phyloP scores from a whole-genome alignment of 208 protist species.

The Trypanosoma vivax region DNA sequence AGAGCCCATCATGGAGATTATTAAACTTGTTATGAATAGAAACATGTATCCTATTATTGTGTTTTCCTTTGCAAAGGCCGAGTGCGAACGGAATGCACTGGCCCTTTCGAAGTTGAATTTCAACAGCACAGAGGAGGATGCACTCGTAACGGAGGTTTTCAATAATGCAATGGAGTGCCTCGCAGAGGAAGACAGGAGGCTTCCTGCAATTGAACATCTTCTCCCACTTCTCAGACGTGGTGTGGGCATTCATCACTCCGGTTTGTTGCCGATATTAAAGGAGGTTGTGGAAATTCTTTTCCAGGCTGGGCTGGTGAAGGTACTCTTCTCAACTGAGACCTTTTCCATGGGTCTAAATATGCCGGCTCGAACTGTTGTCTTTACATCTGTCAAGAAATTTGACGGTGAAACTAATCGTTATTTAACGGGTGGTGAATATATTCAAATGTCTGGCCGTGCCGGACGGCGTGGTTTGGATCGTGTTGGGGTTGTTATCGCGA shows the following conservation, averaged over 20 bases:
- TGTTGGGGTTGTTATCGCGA: constrained; percentile 97
- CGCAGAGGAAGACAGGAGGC: constrained; percentile 88
- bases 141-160: constrained; percentile 92
- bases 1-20: constrained; percentile 91
- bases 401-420: constrained; percentile 96
- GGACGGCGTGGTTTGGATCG: constrained; percentile 99
- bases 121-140: constrained; percentile 92
- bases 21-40: constrained; percentile 96
- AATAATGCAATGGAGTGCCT: constrained; percentile 95
- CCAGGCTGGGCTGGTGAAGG: constrained; percentile 97
- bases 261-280: constrained; percentile 99
- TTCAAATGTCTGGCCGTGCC: constrained; percentile 99
- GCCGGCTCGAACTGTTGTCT: constrained; percentile 99
- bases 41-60: constrained; percentile 98
- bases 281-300: constrained; percentile 99
- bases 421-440: constrained; percentile 97
- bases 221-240: constrained; percentile 96
- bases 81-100: constrained; percentile 96
- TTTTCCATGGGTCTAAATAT: constrained; percentile 99
- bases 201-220: constrained; percentile 92
- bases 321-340: constrained; percentile 99
- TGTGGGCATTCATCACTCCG: constrained; percentile 99
- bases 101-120: constrained; percentile 94
- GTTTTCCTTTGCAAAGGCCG: constrained; percentile 97
- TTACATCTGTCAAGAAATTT: constrained; percentile 98